Percentiles rank a stretch among this genome's conserved stretches.
phyloP scores from a whole-genome alignment of 768 basidiomycete species.

The Rhodotorula graminis region DNA sequence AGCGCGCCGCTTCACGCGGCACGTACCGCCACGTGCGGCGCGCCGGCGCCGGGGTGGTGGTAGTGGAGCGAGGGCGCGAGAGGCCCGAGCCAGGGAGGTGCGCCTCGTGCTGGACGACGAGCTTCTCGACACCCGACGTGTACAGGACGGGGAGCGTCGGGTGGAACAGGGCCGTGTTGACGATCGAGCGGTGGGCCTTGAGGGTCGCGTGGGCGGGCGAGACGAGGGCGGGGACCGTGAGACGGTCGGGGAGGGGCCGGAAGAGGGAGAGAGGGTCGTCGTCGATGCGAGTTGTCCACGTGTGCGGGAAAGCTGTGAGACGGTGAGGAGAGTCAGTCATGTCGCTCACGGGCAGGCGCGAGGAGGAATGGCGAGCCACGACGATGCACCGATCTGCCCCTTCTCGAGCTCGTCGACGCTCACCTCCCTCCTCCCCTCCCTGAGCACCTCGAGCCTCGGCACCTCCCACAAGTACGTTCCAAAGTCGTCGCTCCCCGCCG shows the following conservation, averaged over 20 bases:
- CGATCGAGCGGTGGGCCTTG: conserved; percentile 68
- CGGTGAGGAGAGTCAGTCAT: too few relatives aligned
- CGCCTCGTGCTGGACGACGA: conserved; percentile 11
- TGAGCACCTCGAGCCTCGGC: conserved; percentile 56
- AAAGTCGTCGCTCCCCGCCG: conserved; percentile 79
- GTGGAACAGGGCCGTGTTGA: conserved; percentile 69
- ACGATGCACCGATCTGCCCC: not conserved
- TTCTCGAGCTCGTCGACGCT: not conserved
- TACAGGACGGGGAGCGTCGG: conserved; percentile 63
- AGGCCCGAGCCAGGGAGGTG: not conserved
- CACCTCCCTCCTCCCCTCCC: conserved; percentile 39
- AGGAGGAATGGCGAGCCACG: too few relatives aligned
- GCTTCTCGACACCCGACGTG: conserved; percentile 65
- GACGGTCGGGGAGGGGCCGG: too few relatives aligned
- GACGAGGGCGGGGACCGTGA: conserved; percentile 15
- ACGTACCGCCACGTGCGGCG: not conserved
- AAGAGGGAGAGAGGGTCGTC: too few relatives aligned
- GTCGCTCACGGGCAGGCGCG: too few relatives aligned
- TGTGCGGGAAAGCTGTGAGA: too few relatives aligned
- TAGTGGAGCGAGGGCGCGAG: too few relatives aligned
- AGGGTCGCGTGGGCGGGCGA: conserved; percentile 1
- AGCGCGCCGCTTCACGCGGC: too few relatives aligned
- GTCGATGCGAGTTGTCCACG: too few relatives aligned
- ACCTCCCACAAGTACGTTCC: conserved; percentile 72
- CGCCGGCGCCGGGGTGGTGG: not conserved